These are phyloP conservation scores for Globisporangium emineosum DNA, from an alignment of 352 stramenopile genomes.

Conservation along the genomic window DNA sequence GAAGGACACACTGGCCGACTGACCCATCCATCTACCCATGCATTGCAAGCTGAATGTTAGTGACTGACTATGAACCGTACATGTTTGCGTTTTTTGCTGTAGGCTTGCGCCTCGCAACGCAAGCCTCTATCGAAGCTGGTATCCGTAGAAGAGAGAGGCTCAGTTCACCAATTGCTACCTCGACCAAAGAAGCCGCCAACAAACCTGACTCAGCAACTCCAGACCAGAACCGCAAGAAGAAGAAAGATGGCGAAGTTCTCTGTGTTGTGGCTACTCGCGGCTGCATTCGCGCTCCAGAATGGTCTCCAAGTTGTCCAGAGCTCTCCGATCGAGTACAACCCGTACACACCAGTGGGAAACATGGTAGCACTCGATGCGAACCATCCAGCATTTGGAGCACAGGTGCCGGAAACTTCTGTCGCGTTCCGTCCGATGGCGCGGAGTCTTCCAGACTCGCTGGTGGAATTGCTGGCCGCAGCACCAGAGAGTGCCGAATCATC, in stretches of 20 bases:
- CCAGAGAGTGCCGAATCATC: neutral
- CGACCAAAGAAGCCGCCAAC: neutral
- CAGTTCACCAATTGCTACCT: neutral
- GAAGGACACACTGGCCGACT: too few relatives aligned
- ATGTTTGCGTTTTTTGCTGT: neutral
- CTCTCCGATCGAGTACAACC: conserved; percentile 13
- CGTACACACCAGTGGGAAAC: conserved; percentile 13
- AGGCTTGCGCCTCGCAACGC: neutral
- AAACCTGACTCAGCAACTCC: neutral
- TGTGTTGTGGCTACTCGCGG: neutral
- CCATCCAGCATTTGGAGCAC: conserved; percentile 11
- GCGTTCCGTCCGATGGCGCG: conserved; percentile 12
- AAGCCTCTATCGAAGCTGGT: neutral
- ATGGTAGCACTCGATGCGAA: conserved; percentile 10
- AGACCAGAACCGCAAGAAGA: neutral
- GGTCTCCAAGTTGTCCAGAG: neutral
- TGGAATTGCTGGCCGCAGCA: conserved; percentile 7
- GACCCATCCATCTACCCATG: neutral
- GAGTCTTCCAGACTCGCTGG: conserved; percentile 14
- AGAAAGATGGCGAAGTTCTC: conserved; percentile 1
- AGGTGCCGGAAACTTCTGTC: neutral
- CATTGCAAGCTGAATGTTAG: neutral
- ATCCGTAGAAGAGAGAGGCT: neutral
- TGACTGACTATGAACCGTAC: neutral
- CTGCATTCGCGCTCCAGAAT: conserved; percentile 4